Evolutionary conservation across 2,329 filamentous ascomycete species (phyloP), one percentile per base, ranked within the genome.

Genomic region (Diplodia intermedia): DNA sequence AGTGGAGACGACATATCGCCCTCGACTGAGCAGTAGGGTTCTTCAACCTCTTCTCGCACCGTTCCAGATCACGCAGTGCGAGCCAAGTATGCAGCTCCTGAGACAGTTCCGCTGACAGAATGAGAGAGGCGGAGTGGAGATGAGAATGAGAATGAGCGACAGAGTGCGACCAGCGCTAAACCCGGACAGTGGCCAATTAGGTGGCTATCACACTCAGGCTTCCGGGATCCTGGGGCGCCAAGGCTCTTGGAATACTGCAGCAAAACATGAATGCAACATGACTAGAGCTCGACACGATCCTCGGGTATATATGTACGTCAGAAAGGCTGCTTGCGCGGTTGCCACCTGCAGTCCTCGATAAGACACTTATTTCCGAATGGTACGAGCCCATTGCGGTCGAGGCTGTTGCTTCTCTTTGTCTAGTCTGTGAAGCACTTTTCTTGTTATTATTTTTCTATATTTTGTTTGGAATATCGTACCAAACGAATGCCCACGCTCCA

Each of bases 201-300:
- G 23, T 4, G 26, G 20, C 47, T 20, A 62, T 49, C 55, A n/a
- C n/a, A 23, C n/a, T 56, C 55, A 60, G 31, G 23, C 38, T 60
- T 60, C 20, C 55, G 23, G 55, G 36, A 26, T 29, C 40, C 23
- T 33, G 26, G 47, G 33, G 23, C 23, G 57, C 57, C 40, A 62
- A 62, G 57, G 50, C 36, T 26, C 57, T 62, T 62, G 40, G 40
- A 20, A n/a, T 43, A 20, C 18, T 18, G 11, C 40, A 62, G 57
- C 57, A 49, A 62, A 62, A 62, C 57, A 31, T 49, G 18, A 33
- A 33, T 62, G 57, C 40, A 29, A 62, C 57, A 36, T n/a, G 40
- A 14, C 12, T 14, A 47, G 20, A 49, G 40, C 47, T 40, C n/a
- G 20, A 26, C 15, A 43, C 7, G 4, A 60, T n/a, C 38, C 18